phyloP scores from a whole-genome alignment of 2,329 filamentous ascomycete genomes.

The Tricladium varicosporioides region DNA sequence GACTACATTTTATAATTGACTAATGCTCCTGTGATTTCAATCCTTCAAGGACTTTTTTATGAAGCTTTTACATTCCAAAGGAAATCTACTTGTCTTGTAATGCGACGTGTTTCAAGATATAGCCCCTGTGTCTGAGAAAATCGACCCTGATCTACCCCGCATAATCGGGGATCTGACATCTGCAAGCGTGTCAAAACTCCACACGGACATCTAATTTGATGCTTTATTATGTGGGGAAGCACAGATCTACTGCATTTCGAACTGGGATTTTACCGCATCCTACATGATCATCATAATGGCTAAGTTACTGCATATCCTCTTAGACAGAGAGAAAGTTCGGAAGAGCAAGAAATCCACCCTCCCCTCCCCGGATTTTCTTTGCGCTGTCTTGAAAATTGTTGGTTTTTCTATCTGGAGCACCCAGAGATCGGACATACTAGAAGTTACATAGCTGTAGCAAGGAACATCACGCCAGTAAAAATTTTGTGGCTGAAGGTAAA shows the following conservation, averaged over 20 bases:
- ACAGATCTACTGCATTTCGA: not conserved
- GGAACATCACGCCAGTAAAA: too few relatives aligned
- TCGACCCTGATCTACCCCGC: not conserved
- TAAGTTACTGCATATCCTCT: too few relatives aligned
- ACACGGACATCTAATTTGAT: not conserved
- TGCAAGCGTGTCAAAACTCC: not conserved
- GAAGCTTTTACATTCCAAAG: not conserved
- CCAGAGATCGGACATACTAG: too few relatives aligned
- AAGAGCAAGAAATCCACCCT: too few relatives aligned
- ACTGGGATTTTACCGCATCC: too few relatives aligned
- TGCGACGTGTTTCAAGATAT: not conserved
- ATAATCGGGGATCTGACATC: not conserved
- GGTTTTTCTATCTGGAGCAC: too few relatives aligned
- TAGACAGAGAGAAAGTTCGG: too few relatives aligned
- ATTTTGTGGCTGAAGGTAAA: too few relatives aligned
- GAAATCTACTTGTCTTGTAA: not conserved
- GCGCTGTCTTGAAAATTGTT: too few relatives aligned
- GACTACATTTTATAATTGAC: not conserved
- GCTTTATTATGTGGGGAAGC: not conserved
- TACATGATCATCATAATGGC: too few relatives aligned
- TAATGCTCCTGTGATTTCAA: not conserved
- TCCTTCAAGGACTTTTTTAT: not conserved
- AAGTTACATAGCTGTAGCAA: too few relatives aligned
- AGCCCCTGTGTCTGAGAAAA: not conserved
- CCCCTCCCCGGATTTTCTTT: too few relatives aligned